Evolutionary conservation across 495 filamentous ascomycete species (phyloP), one percentile per base, ranked within the genome.

Genomic region (Hypoxylon cercidicola): DNA sequence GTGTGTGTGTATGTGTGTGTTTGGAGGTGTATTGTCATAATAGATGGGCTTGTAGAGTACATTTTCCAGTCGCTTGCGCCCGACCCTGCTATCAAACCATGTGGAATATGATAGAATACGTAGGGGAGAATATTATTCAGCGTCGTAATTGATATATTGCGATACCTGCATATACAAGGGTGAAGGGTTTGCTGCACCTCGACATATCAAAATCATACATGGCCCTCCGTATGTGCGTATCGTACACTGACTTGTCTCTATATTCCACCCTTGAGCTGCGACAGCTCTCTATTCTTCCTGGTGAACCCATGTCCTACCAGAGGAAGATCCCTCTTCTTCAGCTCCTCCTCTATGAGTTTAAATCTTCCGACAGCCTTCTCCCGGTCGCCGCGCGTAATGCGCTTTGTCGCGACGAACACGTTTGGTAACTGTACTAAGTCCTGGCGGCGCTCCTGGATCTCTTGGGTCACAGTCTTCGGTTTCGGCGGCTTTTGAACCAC

Each of bases 291-390:
- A 20, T 64, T 62, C 64, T 67, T 71, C 34, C 52, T 25, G n/a
- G 21, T 49, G 25, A 37, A 62, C 0, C 69, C 71, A 40, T 74
- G 69, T 18, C 82, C 81, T 10, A 62, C 67, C 9, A 80, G 73
- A 34, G 82, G 82, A 23, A 93, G 75, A 5, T 86, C 87, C 50
- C 87, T 79, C 63, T 83, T 79, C 69, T 84, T 77, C 40, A 96
- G 82, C 77, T 90, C 89, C 71, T 85, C 72, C 70, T 91, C 85
- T 70, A 96, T 93, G 25, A 93, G 68, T 85, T 96, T 95, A 87
- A 88, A 92, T 65, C 94, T 84, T 4, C 94, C 94, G 20, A 94
- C 66, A 62, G 84, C 84, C 72, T 84, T 87, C 75, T 96, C 91
- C 74, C 86, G 85, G 75, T 93, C 84, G 47, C 86, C 83, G 19